These are phyloP conservation scores for Globisporangium cystogenes DNA, from an alignment of 352 stramenopile species.

Conservation along the genomic window DNA sequence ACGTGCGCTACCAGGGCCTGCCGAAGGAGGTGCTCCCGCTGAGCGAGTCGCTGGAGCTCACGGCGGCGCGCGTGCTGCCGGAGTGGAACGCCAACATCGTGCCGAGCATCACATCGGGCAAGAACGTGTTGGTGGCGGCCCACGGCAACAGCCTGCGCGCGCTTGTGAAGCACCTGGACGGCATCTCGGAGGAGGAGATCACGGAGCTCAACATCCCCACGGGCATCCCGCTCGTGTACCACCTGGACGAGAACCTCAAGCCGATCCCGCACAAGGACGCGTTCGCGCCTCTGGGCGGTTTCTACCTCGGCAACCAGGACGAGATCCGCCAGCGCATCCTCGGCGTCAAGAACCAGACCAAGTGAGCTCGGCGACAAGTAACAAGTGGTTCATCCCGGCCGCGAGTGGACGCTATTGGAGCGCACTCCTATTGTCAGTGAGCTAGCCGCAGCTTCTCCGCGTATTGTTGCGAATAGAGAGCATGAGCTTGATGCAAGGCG, in stretches of 20 bases:
- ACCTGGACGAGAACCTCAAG: constrained; percentile 98
- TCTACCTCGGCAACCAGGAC: constrained; percentile 94
- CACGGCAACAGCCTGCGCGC: constrained; percentile 98
- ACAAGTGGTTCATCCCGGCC: no score
- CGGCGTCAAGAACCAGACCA: constrained; percentile 96
- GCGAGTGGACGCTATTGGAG: background rate
- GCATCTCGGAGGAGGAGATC: constrained; percentile 96
- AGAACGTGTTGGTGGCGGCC: constrained; percentile 96
- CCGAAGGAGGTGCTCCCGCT: constrained; percentile 88
- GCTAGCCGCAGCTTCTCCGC: no score
- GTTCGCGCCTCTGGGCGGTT: constrained; percentile 78
- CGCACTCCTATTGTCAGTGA: background rate
- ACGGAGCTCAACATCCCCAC: constrained; percentile 97
- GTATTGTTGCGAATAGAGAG: no score
- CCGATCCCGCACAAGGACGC: constrained; percentile 91
- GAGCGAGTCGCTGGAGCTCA: constrained; percentile 91
- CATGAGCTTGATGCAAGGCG: no score
- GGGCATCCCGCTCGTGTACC: constrained; percentile 94
- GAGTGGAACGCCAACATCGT: constrained; percentile 96
- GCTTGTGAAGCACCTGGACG: constrained; percentile 98
- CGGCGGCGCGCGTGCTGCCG: constrained; percentile 93
- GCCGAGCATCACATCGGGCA: constrained; percentile 91
- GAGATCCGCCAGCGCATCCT: constrained; percentile 96
- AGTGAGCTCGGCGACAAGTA: constrained; percentile 19
- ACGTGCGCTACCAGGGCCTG: constrained; percentile 91